Evolutionary conservation across 192 early-diverging fungal species (phyloP), one percentile per base, ranked within the genome.

Genomic region (Backusella morwellensis): DNA sequence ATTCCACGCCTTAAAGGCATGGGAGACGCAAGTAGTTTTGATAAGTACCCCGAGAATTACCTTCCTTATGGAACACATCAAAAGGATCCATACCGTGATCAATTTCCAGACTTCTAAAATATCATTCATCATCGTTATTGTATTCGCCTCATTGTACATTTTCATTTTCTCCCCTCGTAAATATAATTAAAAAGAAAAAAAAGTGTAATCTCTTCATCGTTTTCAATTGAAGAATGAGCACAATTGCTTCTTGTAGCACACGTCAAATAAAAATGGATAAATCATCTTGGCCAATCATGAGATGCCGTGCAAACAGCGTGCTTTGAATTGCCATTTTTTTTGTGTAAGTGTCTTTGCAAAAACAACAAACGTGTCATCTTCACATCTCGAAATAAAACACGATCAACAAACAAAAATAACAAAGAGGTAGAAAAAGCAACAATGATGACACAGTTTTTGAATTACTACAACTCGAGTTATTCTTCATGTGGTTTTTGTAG

Each of bases 11-110:
- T 76, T 14, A 47, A 66, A 17, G 44, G 72, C 3, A 26, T 23
- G 4, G 80, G 80, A 23, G 80, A 81, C 50, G 40, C 75, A 2
- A 72, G 75, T 40, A 81, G 77, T 66, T 81, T 81, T 77, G 80
- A 81, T 17, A 68, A 77, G 6, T 81, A 81, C 32, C 67, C 40
- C 35, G 80, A 88, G 59, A 54, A 52, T 11, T 38, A 66, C n/a
- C 4, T 54, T n/a, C 52, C 73, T 54, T 74, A 74, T 70, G 68
- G 78, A 7, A 4, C 32, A 1, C 34, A 54, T n/a, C 38, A 68
- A 14, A 29, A 40, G 26, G 78, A 79, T 47, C 70, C 23, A n/a
- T 78, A 73, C 21, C 41, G 38, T 34, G 40, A 56, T 1, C 47
- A 70, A 17, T 77, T 77, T 35, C 26, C 42, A 34, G 56, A 72